Conservation (phyloP, 192 early-diverging fungal genomes). For the Backusella westeae region DNA sequence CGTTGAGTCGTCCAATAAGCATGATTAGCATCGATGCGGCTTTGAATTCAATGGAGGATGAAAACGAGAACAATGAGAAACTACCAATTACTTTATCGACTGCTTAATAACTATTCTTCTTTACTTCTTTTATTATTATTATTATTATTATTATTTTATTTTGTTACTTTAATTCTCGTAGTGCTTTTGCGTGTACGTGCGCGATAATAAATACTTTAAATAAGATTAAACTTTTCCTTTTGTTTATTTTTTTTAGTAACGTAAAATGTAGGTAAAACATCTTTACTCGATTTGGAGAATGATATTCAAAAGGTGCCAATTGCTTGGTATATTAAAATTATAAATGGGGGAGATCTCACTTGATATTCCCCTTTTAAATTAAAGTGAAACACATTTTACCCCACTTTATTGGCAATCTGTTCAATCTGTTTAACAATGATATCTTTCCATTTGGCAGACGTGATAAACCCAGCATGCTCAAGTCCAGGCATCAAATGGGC, state of each 20-base stretch:
- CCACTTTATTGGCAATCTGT: slow-evolving; percentile 10
- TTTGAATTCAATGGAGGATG: slow-evolving; percentile 17
- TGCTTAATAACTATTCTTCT: background rate
- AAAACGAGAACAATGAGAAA: background rate
- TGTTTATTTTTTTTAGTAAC: background rate
- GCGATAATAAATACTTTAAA: background rate
- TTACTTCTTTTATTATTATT: background rate
- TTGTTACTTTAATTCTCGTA: background rate
- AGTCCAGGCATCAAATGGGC: slow-evolving; percentile 40
- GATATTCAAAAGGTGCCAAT: background rate
- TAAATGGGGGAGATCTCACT: background rate
- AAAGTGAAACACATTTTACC: background rate
- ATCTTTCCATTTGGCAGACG: slow-evolving; percentile 26
- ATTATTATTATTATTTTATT: background rate
- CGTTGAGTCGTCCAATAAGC: slow-evolving; percentile 26
- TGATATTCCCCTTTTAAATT: background rate
- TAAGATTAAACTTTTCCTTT: background rate
- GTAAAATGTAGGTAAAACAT: too few relatives aligned
- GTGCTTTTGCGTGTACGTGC: background rate
- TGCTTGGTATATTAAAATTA: background rate
- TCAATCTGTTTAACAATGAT: slow-evolving; percentile 18
- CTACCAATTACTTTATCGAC: background rate
- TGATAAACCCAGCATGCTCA: slow-evolving; percentile 46
- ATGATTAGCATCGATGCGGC: slow-evolving; percentile 32
- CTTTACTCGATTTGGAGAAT: too few relatives aligned